A percentile compares a stretch with the other conserved stretches of the same genome.
Conservation (phyloP, 148 eudicot species). For the Agrostemma githago region DNA sequence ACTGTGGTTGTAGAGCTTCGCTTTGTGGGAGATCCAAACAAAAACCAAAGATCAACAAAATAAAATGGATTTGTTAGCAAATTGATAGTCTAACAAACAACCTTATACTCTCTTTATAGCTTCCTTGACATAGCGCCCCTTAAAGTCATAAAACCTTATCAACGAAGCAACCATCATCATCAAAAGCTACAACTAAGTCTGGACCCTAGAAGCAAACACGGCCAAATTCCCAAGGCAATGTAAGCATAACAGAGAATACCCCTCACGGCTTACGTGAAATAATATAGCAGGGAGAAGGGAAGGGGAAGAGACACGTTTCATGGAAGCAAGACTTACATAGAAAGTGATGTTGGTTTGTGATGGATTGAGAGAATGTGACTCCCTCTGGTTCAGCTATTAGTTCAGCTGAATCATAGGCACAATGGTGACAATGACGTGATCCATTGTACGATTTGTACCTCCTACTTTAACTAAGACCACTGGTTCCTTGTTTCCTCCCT, state of each 20-base stretch:
- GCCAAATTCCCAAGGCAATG: too few species aligned
- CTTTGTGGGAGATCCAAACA: too few species aligned
- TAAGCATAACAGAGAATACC: too few species aligned
- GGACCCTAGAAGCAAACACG: constrained; percentile 48
- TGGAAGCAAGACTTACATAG: background rate
- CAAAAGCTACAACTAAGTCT: constrained; percentile 82
- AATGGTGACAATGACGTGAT: too few species aligned
- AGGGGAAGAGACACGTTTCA: background rate
- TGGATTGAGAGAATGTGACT: background rate
- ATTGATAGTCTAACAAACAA: background rate
- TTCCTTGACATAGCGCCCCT: constrained; percentile 75
- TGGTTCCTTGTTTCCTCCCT: background rate
- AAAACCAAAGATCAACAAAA: too few species aligned
- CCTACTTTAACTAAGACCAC: too few species aligned
- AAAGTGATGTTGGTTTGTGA: background rate
- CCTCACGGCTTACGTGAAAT: background rate
- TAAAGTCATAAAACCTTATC: constrained; percentile 64
- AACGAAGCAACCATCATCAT: constrained; percentile 90
- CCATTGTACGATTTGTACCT: too few species aligned
- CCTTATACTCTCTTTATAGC: constrained; percentile 95
- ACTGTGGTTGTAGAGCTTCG: too few species aligned
- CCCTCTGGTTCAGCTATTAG: too few species aligned
- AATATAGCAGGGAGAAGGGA: background rate
- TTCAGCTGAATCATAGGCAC: too few species aligned
- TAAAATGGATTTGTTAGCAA: too few species aligned